These are phyloP conservation scores for Datisca glomerata DNA, from an alignment of 306 rosid species.

Conservation along the genomic window DNA sequence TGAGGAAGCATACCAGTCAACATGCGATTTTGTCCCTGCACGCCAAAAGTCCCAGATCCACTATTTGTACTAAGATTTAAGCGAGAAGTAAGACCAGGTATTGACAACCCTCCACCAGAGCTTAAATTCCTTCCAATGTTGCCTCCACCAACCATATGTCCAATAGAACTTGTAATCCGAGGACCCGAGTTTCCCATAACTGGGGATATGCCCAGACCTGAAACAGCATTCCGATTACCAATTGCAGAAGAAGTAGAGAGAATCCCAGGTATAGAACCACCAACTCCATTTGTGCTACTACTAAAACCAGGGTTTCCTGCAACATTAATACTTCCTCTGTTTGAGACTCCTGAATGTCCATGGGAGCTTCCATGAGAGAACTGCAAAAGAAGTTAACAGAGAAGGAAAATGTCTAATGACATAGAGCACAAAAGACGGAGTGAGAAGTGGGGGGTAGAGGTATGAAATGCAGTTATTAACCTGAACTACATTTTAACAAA, in stretches of 20 bases:
- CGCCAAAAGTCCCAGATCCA: constrained; percentile 72
- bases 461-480: neutral
- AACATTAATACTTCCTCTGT: constrained; percentile 95
- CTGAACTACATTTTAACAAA: constrained; percentile 2
- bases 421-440: neutral
- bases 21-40: constrained; percentile 88
- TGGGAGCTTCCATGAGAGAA: constrained; percentile 81
- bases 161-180: constrained; percentile 88
- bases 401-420: neutral
- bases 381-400: constrained; percentile 30
- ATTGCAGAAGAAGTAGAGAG: constrained; percentile 88
- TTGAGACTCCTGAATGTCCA: constrained; percentile 80
- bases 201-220: constrained; percentile 94
- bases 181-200: constrained; percentile 83
- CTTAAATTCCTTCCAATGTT: constrained; percentile 63
- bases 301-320: constrained; percentile 96
- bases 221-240: constrained; percentile 91
- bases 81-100: constrained; percentile 87
- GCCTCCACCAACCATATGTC: constrained; percentile 93
- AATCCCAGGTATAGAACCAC: constrained; percentile 97
- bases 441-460: constrained; percentile 10
- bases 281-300: constrained; percentile 91
- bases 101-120: constrained; percentile 77
- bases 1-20: constrained; percentile 88
- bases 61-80: constrained; percentile 58